phyloP scores from a whole-genome alignment of 768 basidiomycete genomes.

The Phaeotremella fagi region DNA sequence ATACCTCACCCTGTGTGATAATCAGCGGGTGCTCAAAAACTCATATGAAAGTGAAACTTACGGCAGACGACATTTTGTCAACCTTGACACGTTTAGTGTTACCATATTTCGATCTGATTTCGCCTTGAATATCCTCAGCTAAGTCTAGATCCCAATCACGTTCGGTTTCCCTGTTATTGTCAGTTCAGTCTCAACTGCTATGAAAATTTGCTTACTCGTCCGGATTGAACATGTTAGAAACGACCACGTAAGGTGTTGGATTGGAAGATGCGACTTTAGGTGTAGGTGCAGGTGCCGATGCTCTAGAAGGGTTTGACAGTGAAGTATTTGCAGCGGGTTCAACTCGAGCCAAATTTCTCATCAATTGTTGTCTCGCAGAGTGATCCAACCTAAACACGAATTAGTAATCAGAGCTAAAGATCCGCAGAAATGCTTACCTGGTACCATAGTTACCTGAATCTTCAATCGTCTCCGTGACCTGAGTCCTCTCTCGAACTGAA shows the following conservation, averaged over 20 bases:
- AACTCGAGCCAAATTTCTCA: conserved; percentile 50
- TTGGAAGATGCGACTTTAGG: conserved; percentile 65
- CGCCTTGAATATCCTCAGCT: conserved; percentile 90
- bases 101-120: conserved; percentile 89
- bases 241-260: conserved; percentile 71
- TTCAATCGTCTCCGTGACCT: conserved; percentile 55
- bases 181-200: conserved; percentile 4
- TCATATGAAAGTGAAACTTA: conserved; percentile 48
- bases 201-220: conserved; percentile 64
- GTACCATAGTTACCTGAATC: conserved; percentile 66
- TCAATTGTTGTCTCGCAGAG: too few relatives aligned
- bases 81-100: conserved; percentile 80
- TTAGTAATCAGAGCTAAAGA: neutral
- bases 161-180: conserved; percentile 72
- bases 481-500: conserved; percentile 33
- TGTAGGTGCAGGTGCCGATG: conserved; percentile 48
- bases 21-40: neutral
- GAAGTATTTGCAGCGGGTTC: conserved; percentile 29
- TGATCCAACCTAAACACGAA: neutral
- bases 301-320: conserved; percentile 7
- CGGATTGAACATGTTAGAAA: conserved; percentile 97
- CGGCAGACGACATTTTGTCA: conserved; percentile 89
- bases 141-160: conserved; percentile 95
- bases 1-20: conserved; percentile 79
- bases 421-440: conserved; percentile 19